phyloP scores from a whole-genome alignment of 768 basidiomycete species.

The Amanita molliuscula region DNA sequence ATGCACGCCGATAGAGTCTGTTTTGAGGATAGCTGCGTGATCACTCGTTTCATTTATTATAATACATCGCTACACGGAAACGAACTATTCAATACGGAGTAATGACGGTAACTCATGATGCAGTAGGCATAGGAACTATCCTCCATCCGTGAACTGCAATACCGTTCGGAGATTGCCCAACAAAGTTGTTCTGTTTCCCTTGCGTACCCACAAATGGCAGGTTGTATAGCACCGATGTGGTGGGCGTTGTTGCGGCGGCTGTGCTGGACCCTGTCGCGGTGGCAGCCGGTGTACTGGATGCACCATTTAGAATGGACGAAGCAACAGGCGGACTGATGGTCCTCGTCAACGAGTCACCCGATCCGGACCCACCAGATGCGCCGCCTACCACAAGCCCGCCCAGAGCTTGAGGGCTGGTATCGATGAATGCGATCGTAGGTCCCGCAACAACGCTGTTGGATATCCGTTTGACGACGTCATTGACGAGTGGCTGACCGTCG shows the following conservation, averaged over 20 bases:
- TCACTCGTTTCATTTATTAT: too few species aligned
- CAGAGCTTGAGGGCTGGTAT: constrained; percentile 44
- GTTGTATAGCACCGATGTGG: constrained; percentile 13
- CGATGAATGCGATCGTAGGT: constrained; percentile 59
- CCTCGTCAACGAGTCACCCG: constrained; percentile 13
- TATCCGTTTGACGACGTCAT: constrained; percentile 49
- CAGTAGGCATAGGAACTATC: constrained; percentile 8
- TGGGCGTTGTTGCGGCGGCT: constrained; percentile 10
- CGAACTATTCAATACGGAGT: too few species aligned
- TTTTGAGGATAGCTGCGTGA: too few species aligned
- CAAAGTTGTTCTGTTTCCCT: constrained; percentile 28
- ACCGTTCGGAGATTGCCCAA: constrained; percentile 32
- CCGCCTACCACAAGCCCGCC: constrained; percentile 25
- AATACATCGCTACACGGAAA: too few species aligned
- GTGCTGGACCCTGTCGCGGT: constrained; percentile 5
- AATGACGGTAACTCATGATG: background rate
- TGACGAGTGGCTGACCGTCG: constrained; percentile 49
- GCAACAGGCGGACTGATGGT: constrained; percentile 25
- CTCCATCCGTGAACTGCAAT: constrained; percentile 39
- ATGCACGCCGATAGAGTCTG: too few species aligned
- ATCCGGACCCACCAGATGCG: constrained; percentile 9
- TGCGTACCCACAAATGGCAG: constrained; percentile 12
- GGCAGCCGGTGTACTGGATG: constrained; percentile 9
- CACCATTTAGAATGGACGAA: constrained; percentile 23
- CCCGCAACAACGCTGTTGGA: constrained; percentile 54